Percentiles rank a stretch among this genome's conserved stretches.
phyloP scores from a whole-genome alignment of 768 basidiomycete genomes.

The Leucogyrophana mollusca region DNA sequence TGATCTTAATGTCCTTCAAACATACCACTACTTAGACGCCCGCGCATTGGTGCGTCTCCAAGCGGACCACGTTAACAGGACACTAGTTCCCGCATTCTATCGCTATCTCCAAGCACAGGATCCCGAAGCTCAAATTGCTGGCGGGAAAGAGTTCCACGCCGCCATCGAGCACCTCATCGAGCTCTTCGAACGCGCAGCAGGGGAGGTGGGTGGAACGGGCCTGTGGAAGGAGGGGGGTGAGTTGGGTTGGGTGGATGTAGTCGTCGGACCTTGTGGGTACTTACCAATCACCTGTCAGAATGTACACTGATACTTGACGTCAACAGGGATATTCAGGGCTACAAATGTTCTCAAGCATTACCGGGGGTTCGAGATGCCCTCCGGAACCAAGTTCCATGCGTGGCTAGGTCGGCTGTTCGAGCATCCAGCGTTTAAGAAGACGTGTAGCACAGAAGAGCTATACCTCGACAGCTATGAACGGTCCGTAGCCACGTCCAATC shows the following conservation, averaged over 20 bases:
- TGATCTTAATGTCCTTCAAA: background rate
- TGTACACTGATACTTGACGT: too few relatives aligned
- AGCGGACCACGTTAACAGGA: conserved; percentile 63
- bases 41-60: conserved; percentile 67
- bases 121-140: conserved; percentile 45
- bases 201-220: conserved; percentile 50
- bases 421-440: conserved; percentile 63
- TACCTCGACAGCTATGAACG: conserved; percentile 75
- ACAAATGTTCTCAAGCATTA: conserved; percentile 64
- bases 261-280: conserved; percentile 69
- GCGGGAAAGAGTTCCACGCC: conserved; percentile 51
- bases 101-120: conserved; percentile 74
- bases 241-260: conserved; percentile 62
- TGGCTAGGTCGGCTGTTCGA: conserved; percentile 55
- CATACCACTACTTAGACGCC: conserved; percentile 44
- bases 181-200: conserved; percentile 57
- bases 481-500: conserved; percentile 26
- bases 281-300: too few relatives aligned
- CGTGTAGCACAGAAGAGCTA: conserved; percentile 65
- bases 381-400: conserved; percentile 44
- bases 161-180: conserved; percentile 50
- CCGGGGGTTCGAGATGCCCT: conserved; percentile 59
- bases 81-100: conserved; percentile 70
- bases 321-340: conserved; percentile 72
- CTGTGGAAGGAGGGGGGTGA: conserved; percentile 58